phyloP scores from a whole-genome alignment of 139 green algal species.

The Zygnema circumcarinatum region DNA sequence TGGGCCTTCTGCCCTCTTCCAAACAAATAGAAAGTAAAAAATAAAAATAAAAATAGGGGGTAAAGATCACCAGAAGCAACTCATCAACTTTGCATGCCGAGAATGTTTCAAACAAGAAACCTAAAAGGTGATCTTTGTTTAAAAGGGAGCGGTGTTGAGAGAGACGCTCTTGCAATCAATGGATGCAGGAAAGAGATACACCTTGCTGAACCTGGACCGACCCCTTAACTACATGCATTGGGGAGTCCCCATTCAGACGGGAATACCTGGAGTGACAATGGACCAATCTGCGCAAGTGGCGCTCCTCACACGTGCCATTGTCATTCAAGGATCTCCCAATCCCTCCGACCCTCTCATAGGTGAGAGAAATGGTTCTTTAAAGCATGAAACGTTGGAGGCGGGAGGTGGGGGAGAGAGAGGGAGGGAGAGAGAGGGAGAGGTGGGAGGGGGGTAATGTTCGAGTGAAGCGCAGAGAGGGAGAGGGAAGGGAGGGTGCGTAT shows the following conservation, averaged over 20 bases:
- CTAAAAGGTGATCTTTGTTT: no score
- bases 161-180: no score
- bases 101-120: no score
- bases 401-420: background rate
- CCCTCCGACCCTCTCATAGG: slow-evolving; percentile 27
- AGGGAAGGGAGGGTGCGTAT: background rate
- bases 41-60: no score
- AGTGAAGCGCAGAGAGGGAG: background rate
- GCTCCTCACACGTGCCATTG: slow-evolving; percentile 39
- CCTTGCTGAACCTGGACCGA: no score
- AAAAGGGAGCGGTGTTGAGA: no score
- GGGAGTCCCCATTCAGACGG: slow-evolving; percentile 3
- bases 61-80: no score
- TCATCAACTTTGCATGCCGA: no score
- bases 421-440: background rate
- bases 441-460: background rate
- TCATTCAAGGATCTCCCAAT: slow-evolving; percentile 49
- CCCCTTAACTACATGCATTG: slow-evolving; percentile 50
- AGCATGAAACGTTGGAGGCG: background rate
- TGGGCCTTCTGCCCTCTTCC: no score
- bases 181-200: no score
- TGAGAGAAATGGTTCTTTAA: no score
- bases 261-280: slow-evolving; percentile 9
- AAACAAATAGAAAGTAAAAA: no score
- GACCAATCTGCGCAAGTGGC: slow-evolving; percentile 40